Percentiles rank a stretch among this genome's conserved stretches.
phyloP scores from a whole-genome alignment of 306 rosid species.

The Vigna nakashimae region DNA sequence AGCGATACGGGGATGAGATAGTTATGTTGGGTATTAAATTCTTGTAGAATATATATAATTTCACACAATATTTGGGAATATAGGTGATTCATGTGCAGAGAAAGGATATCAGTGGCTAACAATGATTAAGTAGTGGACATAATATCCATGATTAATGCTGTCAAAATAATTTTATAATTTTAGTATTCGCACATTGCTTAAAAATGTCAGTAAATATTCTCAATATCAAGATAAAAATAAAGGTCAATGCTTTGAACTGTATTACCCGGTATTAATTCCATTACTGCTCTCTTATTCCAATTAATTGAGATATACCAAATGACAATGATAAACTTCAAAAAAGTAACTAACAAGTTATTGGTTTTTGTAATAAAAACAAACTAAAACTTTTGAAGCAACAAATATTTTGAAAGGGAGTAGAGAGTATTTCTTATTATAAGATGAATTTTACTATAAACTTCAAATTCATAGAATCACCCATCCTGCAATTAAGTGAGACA shows the following conservation, averaged over 20 bases:
- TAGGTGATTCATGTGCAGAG: background rate
- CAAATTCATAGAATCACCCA: background rate
- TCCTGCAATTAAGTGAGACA: background rate
- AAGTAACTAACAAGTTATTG: background rate
- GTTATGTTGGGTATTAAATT: background rate
- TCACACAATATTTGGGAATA: background rate
- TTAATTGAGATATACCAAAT: background rate
- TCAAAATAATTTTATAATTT: background rate
- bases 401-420: background rate
- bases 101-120: background rate
- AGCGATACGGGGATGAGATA: background rate
- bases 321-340: background rate
- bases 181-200: background rate
- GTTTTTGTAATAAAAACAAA: background rate
- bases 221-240: background rate
- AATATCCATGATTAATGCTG: background rate
- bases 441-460: background rate
- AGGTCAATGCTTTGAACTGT: background rate
- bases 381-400: background rate
- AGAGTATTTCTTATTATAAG: conserved; percentile 2
- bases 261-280: background rate
- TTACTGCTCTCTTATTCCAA: background rate
- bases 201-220: background rate
- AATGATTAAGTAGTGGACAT: background rate
- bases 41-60: conserved; percentile 7